Base-by-base conservation (phyloP, 306 rosid genomes). In the Cucurbita pepo region DNA sequence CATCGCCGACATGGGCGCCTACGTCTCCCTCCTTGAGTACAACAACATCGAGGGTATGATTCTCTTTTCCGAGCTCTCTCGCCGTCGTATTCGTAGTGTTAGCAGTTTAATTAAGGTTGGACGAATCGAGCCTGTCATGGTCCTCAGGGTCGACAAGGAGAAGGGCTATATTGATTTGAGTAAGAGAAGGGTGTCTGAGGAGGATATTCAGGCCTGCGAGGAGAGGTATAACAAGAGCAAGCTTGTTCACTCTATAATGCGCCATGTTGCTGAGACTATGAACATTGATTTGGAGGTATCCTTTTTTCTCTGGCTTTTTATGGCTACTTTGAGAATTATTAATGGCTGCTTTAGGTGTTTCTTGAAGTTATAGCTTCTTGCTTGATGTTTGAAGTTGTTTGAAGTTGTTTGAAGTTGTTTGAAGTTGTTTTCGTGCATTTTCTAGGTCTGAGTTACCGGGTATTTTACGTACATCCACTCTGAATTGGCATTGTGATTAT, bases 41-140 rank as follows among this genome's bases (percentile, higher is more conserved):
- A 94, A 91, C 83, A 87, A 94, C 87, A 91, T 91, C 84, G 97
- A 91, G 82, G 99, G 97, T 13, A 91, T 94, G 99, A 94, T 94
- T 76, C 79, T 94, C 62, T 89, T 91, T 87, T 89, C 97, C 0
- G 99, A 94, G 85, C 99, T 94, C 72, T 94, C 99, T 3, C 99
- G 96, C 62, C 97, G 99, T 21, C 94, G 99, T 22, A 94, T 94
- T 86, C 95, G 97, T 0, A 90, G 97, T 11, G 96, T 94, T 0
- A 91, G 96, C 77, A 89, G 96, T 45, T 82, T 90, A 45, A 87
- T 94, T 87, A 94, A 80, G 73, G 97, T 94, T 0, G 99, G 97
- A 6, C 92, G 99, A 50, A 94, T 84, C 76, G 99, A 94, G 76
- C 97, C 97, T 14, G 97, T 94, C 5, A 91, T 94, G 99, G 97